phyloP scores from a whole-genome alignment of 192 early-diverging fungal genomes.

The Rhizoclosmatium globosum region DNA sequence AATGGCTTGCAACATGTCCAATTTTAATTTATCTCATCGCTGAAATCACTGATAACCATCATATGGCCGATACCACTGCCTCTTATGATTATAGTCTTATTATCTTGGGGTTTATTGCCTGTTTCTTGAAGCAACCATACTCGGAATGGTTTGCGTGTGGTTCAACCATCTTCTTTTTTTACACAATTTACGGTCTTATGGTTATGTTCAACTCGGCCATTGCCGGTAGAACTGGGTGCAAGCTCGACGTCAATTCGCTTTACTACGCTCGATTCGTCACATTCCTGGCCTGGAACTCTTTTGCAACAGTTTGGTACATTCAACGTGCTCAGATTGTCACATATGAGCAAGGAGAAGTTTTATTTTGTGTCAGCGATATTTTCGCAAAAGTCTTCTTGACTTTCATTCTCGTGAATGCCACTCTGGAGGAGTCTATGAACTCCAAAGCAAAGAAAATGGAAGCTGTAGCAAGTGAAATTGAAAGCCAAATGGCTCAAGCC shows the following conservation, averaged over 20 bases:
- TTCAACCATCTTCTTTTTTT: constrained; percentile 28
- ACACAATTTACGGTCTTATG: constrained; percentile 31
- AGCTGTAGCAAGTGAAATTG: constrained; percentile 41
- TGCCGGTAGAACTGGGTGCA: constrained; percentile 36
- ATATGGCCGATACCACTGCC: constrained; percentile 14
- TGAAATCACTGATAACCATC: constrained; percentile 43
- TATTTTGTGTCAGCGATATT: constrained; percentile 43
- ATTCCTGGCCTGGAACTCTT: constrained; percentile 16
- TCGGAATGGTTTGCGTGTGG: constrained; percentile 27
- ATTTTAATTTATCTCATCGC: constrained; percentile 48
- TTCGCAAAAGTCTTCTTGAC: constrained; percentile 53
- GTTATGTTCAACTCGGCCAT: constrained; percentile 40
- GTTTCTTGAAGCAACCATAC: constrained; percentile 41
- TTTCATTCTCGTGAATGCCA: constrained; percentile 50
- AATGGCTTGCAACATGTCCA: constrained; percentile 38
- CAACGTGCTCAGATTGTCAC: constrained; percentile 31
- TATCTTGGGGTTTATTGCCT: constrained; percentile 39
- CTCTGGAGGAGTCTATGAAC: constrained; percentile 50
- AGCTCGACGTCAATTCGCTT: constrained; percentile 26
- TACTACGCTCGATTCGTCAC: constrained; percentile 12
- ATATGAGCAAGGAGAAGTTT: constrained; percentile 38
- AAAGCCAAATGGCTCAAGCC: constrained; percentile 38
- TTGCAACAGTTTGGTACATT: constrained; percentile 22
- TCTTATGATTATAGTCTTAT: constrained; percentile 41
- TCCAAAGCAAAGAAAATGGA: constrained; percentile 40